Evolutionary conservation across 163 green algal genomes (phyloP).

Genomic region (Chloromonas sp.): DNA sequence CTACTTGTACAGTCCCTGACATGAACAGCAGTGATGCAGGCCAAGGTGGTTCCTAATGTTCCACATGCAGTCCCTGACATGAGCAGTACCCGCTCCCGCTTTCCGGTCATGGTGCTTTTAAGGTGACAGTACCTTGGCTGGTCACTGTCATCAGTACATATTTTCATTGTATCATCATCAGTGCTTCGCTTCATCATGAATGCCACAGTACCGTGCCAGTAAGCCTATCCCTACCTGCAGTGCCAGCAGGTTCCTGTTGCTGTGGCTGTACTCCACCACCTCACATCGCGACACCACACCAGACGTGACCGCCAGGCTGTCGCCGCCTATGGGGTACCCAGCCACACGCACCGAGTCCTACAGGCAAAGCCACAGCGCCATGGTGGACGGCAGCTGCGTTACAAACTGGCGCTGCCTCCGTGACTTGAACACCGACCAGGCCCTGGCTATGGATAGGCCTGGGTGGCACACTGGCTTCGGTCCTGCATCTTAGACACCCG

Average conservation of each 20-base stretch:
- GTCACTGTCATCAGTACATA: not conserved
- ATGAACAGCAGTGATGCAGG: no score
- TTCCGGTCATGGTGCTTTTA: not conserved
- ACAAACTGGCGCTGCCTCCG: no score
- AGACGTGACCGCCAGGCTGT: constrained; percentile 12
- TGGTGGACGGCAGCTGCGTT: not conserved
- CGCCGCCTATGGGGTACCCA: constrained; percentile 26
- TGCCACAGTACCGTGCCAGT: not conserved
- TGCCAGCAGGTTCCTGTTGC: constrained; percentile 19
- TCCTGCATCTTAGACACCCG: no score
- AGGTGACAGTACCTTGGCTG: not conserved
- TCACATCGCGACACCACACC: constrained; percentile 28
- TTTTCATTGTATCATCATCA: not conserved
- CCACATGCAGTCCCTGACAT: no score
- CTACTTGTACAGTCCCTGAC: no score
- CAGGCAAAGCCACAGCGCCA: not conserved
- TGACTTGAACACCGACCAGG: no score
- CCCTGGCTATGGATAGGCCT: no score
- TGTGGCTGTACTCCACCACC: constrained; percentile 30
- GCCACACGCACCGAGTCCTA: constrained; percentile 1
- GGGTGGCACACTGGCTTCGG: no score
- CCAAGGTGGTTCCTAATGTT: no score
- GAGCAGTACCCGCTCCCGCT: not conserved
- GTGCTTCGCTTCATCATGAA: not conserved
- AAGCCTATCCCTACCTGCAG: constrained; percentile 13